Conservation (phyloP, 345 rosid genomes). For the Alliaria petiolata region DNA sequence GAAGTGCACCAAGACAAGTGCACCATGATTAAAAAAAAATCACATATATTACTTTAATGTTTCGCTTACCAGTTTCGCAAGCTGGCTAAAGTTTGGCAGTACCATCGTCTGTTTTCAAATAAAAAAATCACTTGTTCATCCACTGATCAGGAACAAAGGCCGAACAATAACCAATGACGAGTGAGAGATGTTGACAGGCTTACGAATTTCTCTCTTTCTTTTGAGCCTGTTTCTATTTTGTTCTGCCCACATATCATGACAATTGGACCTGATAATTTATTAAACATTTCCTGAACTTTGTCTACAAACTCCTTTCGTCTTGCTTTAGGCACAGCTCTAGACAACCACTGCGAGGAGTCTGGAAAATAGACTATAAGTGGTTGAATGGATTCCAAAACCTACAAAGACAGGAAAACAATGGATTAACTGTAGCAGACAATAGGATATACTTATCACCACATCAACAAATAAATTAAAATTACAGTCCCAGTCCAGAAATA, state of each 20-base stretch:
- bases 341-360: slow-evolving; percentile 85
- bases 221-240: slow-evolving; percentile 72
- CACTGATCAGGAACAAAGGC: slow-evolving; percentile 10
- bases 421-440: not conserved
- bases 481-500: not conserved
- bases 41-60: not conserved
- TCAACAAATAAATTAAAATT: too few species aligned
- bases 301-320: slow-evolving; percentile 56
- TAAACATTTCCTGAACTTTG: slow-evolving; percentile 66
- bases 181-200: slow-evolving; percentile 31
- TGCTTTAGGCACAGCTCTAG: slow-evolving; percentile 78
- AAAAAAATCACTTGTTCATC: not conserved
- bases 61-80: slow-evolving; percentile 72
- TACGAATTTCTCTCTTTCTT: slow-evolving; percentile 84
- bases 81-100: slow-evolving; percentile 75
- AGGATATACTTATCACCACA: not conserved
- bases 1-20: too few species aligned
- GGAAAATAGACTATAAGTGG: slow-evolving; percentile 89
- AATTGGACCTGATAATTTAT: slow-evolving; percentile 68
- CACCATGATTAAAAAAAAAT: not conserved
- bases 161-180: slow-evolving; percentile 1
- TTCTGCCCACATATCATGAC: slow-evolving; percentile 91
- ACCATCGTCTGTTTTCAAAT: slow-evolving; percentile 69
- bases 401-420: slow-evolving; percentile 30
- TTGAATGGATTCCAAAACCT: slow-evolving; percentile 71